Evolutionary conservation across 257 asterid genomes (phyloP).

Genomic region (Primulina huaijiensis): DNA sequence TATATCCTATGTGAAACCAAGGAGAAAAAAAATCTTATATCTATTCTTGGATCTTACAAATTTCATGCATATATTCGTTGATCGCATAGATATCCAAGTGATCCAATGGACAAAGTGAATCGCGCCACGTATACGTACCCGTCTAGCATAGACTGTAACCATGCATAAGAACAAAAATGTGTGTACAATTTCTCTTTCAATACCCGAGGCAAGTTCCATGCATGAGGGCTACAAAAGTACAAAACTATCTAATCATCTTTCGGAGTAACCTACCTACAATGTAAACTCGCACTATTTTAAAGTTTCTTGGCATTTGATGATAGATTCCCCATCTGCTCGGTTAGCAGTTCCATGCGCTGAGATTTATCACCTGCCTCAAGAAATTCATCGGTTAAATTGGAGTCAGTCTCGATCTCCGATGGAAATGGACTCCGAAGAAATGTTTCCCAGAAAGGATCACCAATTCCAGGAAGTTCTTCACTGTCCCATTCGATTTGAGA

Average conservation of each 20-base stretch:
- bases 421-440: conserved; percentile 58
- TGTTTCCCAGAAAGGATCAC: conserved; percentile 89
- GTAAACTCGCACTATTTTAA: conserved; percentile 20
- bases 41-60: too few relatives aligned
- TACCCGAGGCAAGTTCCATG: not conserved
- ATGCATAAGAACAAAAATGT: too few relatives aligned
- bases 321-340: conserved; percentile 85
- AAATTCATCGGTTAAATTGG: conserved; percentile 38
- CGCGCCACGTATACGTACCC: too few relatives aligned
- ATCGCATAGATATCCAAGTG: too few relatives aligned
- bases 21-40: too few relatives aligned
- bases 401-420: conserved; percentile 37
- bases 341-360: conserved; percentile 62
- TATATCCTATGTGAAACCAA: too few relatives aligned
- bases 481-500: conserved; percentile 63
- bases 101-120: too few relatives aligned
- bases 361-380: conserved; percentile 41
- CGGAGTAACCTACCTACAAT: not conserved
- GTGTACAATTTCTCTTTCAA: too few relatives aligned
- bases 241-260: not conserved
- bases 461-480: conserved; percentile 59
- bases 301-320: conserved; percentile 51
- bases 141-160: too few relatives aligned
- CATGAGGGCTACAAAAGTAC: not conserved
- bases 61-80: too few relatives aligned